Evolutionary conservation across 1,139 yeast genomes (phyloP).

Genomic region (Yamadazyma aaseri): DNA sequence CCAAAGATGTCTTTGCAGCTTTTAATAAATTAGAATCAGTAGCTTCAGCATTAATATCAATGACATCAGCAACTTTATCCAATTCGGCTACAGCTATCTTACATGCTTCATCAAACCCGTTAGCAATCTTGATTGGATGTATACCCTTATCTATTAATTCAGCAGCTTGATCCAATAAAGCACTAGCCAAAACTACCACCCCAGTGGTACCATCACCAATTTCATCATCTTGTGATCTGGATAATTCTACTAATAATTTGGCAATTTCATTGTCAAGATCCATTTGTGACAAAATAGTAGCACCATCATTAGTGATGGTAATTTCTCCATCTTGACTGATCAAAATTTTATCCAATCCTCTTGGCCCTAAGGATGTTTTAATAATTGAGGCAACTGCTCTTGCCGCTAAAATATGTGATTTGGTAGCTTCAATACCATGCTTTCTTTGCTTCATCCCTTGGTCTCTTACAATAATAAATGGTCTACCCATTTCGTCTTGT

Average conservation of each 20-base stretch:
- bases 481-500: conserved; percentile 99
- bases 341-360: conserved; percentile 96
- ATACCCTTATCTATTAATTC: conserved; percentile 95
- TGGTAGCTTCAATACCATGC: conserved; percentile 94
- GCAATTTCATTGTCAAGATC: conserved; percentile 96
- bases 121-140: conserved; percentile 95
- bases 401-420: conserved; percentile 93
- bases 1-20: conserved; percentile 93
- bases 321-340: conserved; percentile 95
- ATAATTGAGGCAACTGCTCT: conserved; percentile 92
- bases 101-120: conserved; percentile 97
- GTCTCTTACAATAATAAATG: conserved; percentile 94
- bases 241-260: conserved; percentile 87
- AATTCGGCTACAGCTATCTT: conserved; percentile 79
- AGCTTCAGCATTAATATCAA: conserved; percentile 49
- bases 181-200: conserved; percentile 94
- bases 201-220: conserved; percentile 99
- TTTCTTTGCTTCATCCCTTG: conserved; percentile 92
- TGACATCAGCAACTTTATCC: conserved; percentile 69
- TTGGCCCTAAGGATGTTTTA: conserved; percentile 91
- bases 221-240: conserved; percentile 96
- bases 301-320: conserved; percentile 98
- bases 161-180: conserved; percentile 88
- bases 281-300: conserved; percentile 94
- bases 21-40: conserved; percentile 60